phyloP scores from a whole-genome alignment of 192 early-diverging fungal genomes.

The Entomortierella lignicola region DNA sequence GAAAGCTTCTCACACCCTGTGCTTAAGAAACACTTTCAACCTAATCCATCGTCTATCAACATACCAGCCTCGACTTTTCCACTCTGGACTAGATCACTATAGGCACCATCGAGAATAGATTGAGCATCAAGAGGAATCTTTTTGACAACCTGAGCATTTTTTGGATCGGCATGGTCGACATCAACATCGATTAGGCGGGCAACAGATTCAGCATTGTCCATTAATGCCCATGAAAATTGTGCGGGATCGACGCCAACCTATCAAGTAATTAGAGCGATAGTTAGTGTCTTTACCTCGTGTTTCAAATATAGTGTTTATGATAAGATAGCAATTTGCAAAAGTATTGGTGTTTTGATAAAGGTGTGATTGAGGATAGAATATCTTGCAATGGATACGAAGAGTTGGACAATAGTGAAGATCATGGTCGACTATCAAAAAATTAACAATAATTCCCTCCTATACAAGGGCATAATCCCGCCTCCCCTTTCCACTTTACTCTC shows the following conservation, averaged over 20 bases:
- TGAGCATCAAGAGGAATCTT: constrained; percentile 58
- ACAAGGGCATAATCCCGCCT: too few species aligned
- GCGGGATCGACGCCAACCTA: constrained; percentile 60
- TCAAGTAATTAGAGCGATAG: too few species aligned
- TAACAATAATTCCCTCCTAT: too few species aligned
- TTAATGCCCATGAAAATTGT: constrained; percentile 69
- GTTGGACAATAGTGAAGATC: too few species aligned
- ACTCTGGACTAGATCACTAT: constrained; percentile 57
- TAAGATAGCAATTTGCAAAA: not conserved
- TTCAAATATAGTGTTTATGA: too few species aligned
- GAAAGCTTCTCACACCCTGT: too few species aligned
- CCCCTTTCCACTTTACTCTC: too few species aligned
- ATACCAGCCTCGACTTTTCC: constrained; percentile 66
- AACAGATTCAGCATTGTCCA: constrained; percentile 67
- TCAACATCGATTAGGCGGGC: constrained; percentile 49
- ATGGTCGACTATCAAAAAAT: too few species aligned
- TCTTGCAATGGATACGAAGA: too few species aligned
- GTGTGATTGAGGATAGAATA: too few species aligned
- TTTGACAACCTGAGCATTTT: not conserved
- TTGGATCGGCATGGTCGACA: constrained; percentile 30
- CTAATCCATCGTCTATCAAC: too few species aligned
- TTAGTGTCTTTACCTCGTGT: too few species aligned
- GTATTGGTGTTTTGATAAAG: not conserved
- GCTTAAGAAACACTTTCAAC: not conserved
- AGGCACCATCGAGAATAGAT: constrained; percentile 63